phyloP scores from a whole-genome alignment of 768 basidiomycete genomes.

The Suillus sp. region DNA sequence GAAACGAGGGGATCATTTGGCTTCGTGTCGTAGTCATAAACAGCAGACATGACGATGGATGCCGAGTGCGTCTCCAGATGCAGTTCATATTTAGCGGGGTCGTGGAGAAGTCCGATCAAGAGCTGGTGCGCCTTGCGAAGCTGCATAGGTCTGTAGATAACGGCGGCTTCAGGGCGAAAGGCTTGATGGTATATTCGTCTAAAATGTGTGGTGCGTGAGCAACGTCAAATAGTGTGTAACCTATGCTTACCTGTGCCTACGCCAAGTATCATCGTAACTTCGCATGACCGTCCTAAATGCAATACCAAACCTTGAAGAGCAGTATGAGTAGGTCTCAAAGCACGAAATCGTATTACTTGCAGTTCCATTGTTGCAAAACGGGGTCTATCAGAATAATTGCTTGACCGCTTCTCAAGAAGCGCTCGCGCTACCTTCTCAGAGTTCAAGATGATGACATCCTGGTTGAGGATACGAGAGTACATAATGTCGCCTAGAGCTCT shows the following conservation, averaged over 20 bases:
- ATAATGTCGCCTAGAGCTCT: conserved; percentile 41
- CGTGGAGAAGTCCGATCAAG: conserved; percentile 33
- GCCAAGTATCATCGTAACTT: conserved; percentile 35
- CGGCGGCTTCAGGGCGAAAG: conserved; percentile 16
- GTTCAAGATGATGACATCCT: conserved; percentile 45
- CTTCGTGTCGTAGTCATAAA: conserved; percentile 39
- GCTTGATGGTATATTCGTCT: conserved; percentile 33
- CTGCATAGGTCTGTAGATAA: conserved; percentile 20
- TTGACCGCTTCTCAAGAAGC: conserved; percentile 45
- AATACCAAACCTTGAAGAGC: conserved; percentile 40
- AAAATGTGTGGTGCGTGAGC: conserved; percentile 35
- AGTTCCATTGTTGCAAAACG: conserved; percentile 39
- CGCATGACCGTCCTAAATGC: conserved; percentile 42
- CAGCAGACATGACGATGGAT: conserved; percentile 38
- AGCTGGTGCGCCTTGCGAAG: conserved; percentile 36
- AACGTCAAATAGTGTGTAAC: conserved; percentile 36
- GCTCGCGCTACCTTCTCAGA: conserved; percentile 40
- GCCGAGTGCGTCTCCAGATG: conserved; percentile 36
- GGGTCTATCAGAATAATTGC: conserved; percentile 45
- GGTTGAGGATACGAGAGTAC: conserved; percentile 41
- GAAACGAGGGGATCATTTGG: conserved; percentile 39
- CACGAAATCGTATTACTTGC: conserved; percentile 24
- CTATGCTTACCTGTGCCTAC: conserved; percentile 26
- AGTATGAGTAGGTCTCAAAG: background rate
- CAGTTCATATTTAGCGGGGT: conserved; percentile 27